These are phyloP conservation scores for Leishmania major DNA, from an alignment of 208 protist species.

Conservation along the genomic window DNA sequence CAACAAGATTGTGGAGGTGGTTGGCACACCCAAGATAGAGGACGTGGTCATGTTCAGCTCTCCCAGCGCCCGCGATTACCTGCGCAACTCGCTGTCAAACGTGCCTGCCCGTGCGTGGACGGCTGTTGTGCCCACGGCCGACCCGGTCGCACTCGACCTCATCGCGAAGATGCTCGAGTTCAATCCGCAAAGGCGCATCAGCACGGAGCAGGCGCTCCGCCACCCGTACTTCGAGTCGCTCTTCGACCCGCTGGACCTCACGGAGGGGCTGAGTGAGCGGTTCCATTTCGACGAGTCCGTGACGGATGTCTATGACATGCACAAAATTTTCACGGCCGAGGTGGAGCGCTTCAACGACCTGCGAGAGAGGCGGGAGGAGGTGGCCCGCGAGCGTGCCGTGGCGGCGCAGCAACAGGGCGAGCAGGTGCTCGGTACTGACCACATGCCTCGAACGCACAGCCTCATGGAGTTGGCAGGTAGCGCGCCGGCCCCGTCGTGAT, in stretches of 20 bases:
- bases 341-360: constrained; percentile 73
- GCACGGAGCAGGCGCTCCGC: constrained; percentile 79
- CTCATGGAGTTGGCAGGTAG: constrained; percentile 80
- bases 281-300: constrained; percentile 87
- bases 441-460: constrained; percentile 83
- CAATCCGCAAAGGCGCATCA: constrained; percentile 85
- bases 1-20: constrained; percentile 92
- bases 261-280: constrained; percentile 67
- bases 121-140: constrained; percentile 68
- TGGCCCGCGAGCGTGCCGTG: constrained; percentile 50
- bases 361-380: constrained; percentile 51
- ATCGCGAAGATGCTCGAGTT: constrained; percentile 84
- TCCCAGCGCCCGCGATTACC: constrained; percentile 82
- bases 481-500: constrained; percentile 18
- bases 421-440: constrained; percentile 58
- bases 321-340: constrained; percentile 73
- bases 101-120: constrained; percentile 54
- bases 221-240: constrained; percentile 90
- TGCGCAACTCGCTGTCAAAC: constrained; percentile 76
- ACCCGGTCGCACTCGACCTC: constrained; percentile 77
- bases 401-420: constrained; percentile 38
- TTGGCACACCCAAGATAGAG: constrained; percentile 90
- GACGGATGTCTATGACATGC: constrained; percentile 69
- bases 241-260: constrained; percentile 81
- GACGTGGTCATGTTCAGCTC: constrained; percentile 91